These are phyloP conservation scores for Saturnispora bothae DNA, from an alignment of 805 yeast genomes.

Conservation along the genomic window DNA sequence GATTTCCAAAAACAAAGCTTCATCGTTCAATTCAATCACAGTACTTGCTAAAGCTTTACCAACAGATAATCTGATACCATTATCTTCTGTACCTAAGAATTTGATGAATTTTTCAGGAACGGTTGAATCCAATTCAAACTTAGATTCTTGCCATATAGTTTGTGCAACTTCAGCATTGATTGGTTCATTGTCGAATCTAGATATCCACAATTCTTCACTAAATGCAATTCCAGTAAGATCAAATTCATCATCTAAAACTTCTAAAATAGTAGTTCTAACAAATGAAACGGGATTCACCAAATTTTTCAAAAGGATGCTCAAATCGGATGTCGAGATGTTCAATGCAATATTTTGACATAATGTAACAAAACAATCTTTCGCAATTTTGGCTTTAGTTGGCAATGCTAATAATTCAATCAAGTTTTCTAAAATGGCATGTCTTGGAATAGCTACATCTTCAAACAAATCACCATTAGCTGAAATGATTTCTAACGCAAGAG, in stretches of 20 bases:
- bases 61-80: slow-evolving; percentile 61
- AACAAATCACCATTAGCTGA: slow-evolving; percentile 60
- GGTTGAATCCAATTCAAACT: slow-evolving; percentile 34
- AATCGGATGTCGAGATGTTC: slow-evolving; percentile 45
- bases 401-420: slow-evolving; percentile 57
- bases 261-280: slow-evolving; percentile 72
- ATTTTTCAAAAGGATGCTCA: slow-evolving; percentile 44
- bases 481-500: slow-evolving; percentile 67
- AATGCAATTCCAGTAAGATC: slow-evolving; percentile 37
- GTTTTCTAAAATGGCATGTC: slow-evolving; percentile 50
- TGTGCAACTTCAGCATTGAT: slow-evolving; percentile 53
- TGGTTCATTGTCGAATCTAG: slow-evolving; percentile 63
- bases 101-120: slow-evolving; percentile 38
- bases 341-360: slow-evolving; percentile 69
- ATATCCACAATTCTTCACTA: slow-evolving; percentile 58
- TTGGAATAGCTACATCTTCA: slow-evolving; percentile 56
- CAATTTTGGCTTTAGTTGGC: slow-evolving; percentile 68
- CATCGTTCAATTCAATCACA: slow-evolving; percentile 25
- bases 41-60: slow-evolving; percentile 65
- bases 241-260: slow-evolving; percentile 78
- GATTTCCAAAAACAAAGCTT: slow-evolving; percentile 23
- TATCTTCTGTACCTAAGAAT: slow-evolving; percentile 44
- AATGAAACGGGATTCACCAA: slow-evolving; percentile 52
- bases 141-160: slow-evolving; percentile 79
- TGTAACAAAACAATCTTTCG: slow-evolving; percentile 74